Conservation (phyloP, 2,329 filamentous ascomycete species). For the Cladosporium sp. region DNA sequence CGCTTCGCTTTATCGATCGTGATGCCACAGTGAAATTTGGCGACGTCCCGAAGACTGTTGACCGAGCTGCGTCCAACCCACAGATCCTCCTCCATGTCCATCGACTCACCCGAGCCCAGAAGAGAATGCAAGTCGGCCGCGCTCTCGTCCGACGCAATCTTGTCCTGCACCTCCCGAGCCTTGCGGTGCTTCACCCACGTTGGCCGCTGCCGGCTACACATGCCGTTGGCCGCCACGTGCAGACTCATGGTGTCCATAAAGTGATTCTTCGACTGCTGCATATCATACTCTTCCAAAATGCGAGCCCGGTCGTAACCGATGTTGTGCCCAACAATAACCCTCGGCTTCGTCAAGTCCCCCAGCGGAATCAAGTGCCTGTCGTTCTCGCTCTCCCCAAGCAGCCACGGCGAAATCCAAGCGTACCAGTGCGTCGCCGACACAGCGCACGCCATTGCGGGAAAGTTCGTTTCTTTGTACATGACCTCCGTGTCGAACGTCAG, state of each 20-base stretch:
- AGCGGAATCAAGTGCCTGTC: constrained; percentile 79
- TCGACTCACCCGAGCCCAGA: constrained; percentile 52
- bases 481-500: constrained; percentile 95
- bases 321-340: constrained; percentile 89
- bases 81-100: constrained; percentile 83
- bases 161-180: constrained; percentile 74
- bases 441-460: constrained; percentile 95
- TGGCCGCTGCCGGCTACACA: constrained; percentile 93
- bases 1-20: constrained; percentile 84
- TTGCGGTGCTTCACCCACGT: constrained; percentile 98
- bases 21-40: constrained; percentile 89
- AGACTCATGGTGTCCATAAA: constrained; percentile 98
- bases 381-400: constrained; percentile 72
- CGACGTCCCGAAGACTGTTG: constrained; percentile 91
- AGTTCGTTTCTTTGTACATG: constrained; percentile 87
- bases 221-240: constrained; percentile 95
- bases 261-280: constrained; percentile 74
- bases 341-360: constrained; percentile 65
- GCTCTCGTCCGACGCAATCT: constrained; percentile 64
- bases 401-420: constrained; percentile 93
- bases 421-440: constrained; percentile 90
- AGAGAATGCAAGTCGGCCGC: constrained; percentile 65
- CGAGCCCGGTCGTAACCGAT: constrained; percentile 90
- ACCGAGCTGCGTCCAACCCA: constrained; percentile 94
- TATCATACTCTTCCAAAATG: constrained; percentile 79